Evolutionary conservation across 352 stramenopile species (phyloP).

Genomic region (Phytopythium kandeliae): DNA sequence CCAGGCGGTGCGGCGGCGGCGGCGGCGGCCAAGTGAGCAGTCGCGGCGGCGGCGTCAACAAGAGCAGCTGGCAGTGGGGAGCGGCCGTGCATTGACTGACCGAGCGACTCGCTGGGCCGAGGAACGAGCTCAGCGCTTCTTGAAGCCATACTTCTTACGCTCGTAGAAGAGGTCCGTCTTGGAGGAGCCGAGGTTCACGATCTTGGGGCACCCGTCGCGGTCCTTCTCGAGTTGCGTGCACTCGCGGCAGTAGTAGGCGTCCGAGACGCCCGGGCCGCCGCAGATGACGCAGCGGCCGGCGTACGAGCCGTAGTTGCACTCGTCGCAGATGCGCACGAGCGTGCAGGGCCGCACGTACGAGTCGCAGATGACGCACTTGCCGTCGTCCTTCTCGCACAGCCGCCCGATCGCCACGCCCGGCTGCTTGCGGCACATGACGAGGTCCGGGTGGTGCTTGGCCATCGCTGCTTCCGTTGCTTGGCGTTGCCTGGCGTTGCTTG

Average conservation of each 20-base stretch:
- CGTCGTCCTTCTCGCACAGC: constrained; percentile 99
- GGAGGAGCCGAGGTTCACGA: constrained; percentile 96
- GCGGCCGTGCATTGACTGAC: no score
- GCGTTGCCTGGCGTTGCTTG: constrained; percentile 8
- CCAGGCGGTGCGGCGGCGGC: no score
- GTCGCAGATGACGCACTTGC: constrained; percentile 99
- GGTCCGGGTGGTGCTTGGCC: constrained; percentile 99
- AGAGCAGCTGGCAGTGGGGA: no score
- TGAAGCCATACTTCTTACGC: constrained; percentile 97
- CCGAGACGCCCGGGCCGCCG: constrained; percentile 94
- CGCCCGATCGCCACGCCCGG: constrained; percentile 96
- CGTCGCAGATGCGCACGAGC: constrained; percentile 98
- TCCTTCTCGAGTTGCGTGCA: constrained; percentile 97
- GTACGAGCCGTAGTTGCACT: constrained; percentile 99
- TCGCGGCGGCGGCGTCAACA: no score
- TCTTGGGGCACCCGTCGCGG: constrained; percentile 98
- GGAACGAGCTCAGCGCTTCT: constrained; percentile 84
- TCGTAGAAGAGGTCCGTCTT: constrained; percentile 99
- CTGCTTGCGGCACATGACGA: constrained; percentile 99
- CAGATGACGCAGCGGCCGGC: constrained; percentile 97
- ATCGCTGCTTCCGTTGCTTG: no score
- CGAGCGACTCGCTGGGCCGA: no score
- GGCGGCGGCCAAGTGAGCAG: no score
- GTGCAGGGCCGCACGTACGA: constrained; percentile 97
- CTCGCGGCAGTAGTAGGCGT: constrained; percentile 99